phyloP scores from a whole-genome alignment of 2,329 filamentous ascomycete species.

The Macroventuria anomochaeta region DNA sequence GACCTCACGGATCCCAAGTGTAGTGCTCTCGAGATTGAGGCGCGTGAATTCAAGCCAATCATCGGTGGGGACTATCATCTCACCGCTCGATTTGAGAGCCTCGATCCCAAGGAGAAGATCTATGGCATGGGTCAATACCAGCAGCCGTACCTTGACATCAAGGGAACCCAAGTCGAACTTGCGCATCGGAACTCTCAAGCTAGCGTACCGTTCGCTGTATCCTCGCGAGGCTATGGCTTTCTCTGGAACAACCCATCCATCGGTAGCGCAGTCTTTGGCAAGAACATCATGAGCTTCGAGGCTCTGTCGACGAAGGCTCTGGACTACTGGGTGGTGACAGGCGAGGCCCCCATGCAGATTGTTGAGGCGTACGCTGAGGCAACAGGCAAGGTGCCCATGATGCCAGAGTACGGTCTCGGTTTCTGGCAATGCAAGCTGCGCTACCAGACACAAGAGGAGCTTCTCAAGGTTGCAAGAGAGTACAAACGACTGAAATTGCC shows the following conservation, averaged over 20 bases:
- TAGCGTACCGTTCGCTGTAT: constrained; percentile 67
- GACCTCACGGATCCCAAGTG: constrained; percentile 65
- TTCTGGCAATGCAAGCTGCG: constrained; percentile 74
- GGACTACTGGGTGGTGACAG: constrained; percentile 70
- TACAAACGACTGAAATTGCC: constrained; percentile 63
- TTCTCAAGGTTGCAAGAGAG: constrained; percentile 66
- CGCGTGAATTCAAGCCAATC: constrained; percentile 64
- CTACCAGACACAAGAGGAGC: constrained; percentile 70
- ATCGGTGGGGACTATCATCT: constrained; percentile 63
- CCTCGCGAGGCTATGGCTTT: constrained; percentile 66
- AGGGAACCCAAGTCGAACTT: constrained; percentile 67
- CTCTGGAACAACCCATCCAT: constrained; percentile 72
- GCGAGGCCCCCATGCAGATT: constrained; percentile 62
- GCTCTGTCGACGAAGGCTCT: constrained; percentile 63
- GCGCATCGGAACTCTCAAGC: constrained; percentile 72
- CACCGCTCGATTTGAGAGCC: constrained; percentile 65
- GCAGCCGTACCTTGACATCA: constrained; percentile 67
- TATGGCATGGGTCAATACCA: constrained; percentile 75
- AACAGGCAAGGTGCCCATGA: constrained; percentile 68
- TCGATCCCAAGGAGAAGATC: constrained; percentile 63
- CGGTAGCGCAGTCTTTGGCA: constrained; percentile 66
- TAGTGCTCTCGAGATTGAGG: constrained; percentile 63
- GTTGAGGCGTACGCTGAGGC: constrained; percentile 62
- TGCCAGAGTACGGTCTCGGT: constrained; percentile 72
- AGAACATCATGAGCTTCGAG: constrained; percentile 67